phyloP scores from a whole-genome alignment of 2,329 filamentous ascomycete genomes.

The Ceratocystis cacaofunesta region DNA sequence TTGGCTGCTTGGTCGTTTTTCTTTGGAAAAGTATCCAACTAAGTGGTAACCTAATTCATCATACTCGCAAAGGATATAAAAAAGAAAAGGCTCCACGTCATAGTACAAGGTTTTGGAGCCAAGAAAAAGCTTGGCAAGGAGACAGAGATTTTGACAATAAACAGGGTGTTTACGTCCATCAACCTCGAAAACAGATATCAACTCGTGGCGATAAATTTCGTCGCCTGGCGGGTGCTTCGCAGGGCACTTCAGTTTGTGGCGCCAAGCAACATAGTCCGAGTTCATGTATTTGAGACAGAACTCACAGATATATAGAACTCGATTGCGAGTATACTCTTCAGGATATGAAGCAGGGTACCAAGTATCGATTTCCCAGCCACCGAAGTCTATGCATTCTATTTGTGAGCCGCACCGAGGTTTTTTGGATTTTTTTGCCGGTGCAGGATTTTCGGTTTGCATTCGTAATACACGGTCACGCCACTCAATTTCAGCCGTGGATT shows the following conservation, averaged over 20 bases:
- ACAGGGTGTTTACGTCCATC: slow-evolving; percentile 93
- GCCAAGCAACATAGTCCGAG: slow-evolving; percentile 94
- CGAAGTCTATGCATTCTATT: slow-evolving; percentile 98
- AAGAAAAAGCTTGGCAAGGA: slow-evolving; percentile 92
- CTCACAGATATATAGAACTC: slow-evolving; percentile 96
- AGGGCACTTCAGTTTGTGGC: slow-evolving; percentile 92
- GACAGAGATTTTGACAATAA: slow-evolving; percentile 96
- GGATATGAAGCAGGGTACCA: slow-evolving; percentile 98
- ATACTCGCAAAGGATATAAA: slow-evolving; percentile 93
- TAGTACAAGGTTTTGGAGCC: slow-evolving; percentile 98
- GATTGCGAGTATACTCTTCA: slow-evolving; percentile 93
- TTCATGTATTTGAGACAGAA: slow-evolving; percentile 99
- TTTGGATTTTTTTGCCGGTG: slow-evolving; percentile 48
- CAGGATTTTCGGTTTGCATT: slow-evolving; percentile 48
- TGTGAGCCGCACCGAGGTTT: slow-evolving; percentile 82
- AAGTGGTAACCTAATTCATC: slow-evolving; percentile 88
- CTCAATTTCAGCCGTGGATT: slow-evolving; percentile 79
- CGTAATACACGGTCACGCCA: slow-evolving; percentile 55
- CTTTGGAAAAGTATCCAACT: slow-evolving; percentile 98
- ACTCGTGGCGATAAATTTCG: slow-evolving; percentile 86
- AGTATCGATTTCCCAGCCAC: slow-evolving; percentile 93
- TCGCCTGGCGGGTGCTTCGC: slow-evolving; percentile 95
- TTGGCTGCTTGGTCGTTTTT: slow-evolving; percentile 83
- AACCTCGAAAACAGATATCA: slow-evolving; percentile 92
- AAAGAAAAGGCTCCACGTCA: slow-evolving; percentile 90